Evolutionary conservation across 495 filamentous ascomycete genomes (phyloP).

Genomic region (Penicillium canariense): DNA sequence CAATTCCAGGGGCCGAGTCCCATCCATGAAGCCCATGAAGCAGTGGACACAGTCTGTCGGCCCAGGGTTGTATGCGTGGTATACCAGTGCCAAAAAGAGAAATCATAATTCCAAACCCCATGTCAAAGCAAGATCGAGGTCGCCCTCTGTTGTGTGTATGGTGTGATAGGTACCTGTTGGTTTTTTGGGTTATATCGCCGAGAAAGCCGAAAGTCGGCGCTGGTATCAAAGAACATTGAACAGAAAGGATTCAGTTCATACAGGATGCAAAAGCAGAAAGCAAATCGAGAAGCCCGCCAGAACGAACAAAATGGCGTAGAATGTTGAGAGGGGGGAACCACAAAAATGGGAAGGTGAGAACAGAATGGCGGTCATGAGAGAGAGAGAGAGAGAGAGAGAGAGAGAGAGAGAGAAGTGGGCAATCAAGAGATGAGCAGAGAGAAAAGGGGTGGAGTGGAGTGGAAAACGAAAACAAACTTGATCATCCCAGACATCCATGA

Average conservation of each 20-base stretch:
- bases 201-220: neutral
- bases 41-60: constrained; percentile 8
- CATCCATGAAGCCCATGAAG: constrained; percentile 12
- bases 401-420: neutral
- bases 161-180: constrained; percentile 2
- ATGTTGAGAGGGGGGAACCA: constrained; percentile 12
- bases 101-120: constrained; percentile 8
- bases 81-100: constrained; percentile 15
- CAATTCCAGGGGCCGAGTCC: neutral
- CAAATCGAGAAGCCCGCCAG: constrained; percentile 22
- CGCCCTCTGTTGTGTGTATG: constrained; percentile 28
- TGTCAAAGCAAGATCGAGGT: constrained; percentile 26
- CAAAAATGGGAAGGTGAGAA: constrained; percentile 2
- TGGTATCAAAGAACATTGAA: neutral
- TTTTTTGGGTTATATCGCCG: constrained; percentile 10
- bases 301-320: neutral
- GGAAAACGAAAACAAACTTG: too few species aligned
- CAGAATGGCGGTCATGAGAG: constrained; percentile 5
- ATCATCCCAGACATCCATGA: too few species aligned
- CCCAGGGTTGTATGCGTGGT: constrained; percentile 8
- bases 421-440: neutral
- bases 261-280: constrained; percentile 5
- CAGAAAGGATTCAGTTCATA: neutral
- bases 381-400: neutral
- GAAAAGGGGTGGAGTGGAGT: neutral